Conservation (phyloP, 208 protist species). For the Trypanosomatidae sp. region DNA sequence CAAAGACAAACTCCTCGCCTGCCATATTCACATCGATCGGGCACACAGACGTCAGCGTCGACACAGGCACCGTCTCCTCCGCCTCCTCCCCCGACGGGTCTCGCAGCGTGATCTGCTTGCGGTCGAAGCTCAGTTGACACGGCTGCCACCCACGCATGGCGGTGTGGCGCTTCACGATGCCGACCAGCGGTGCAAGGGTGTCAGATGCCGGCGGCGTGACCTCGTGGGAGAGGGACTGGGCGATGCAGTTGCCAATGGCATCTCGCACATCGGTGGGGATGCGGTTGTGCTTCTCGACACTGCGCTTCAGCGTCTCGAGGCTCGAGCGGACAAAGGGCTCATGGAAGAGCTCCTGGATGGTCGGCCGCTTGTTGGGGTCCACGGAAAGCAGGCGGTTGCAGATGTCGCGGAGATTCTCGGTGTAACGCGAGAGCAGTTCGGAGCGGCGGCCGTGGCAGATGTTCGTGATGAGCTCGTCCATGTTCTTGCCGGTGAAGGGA, state of each 20-base stretch:
- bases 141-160: constrained; percentile 76
- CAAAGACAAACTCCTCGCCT: constrained; percentile 76
- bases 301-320: constrained; percentile 73
- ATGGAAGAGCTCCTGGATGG: constrained; percentile 64
- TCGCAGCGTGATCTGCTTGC: constrained; percentile 44
- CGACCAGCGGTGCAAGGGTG: too few species aligned
- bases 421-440: too few species aligned
- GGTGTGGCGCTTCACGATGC: constrained; percentile 68
- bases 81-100: constrained; percentile 31
- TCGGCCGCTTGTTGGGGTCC: constrained; percentile 58
- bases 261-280: constrained; percentile 62
- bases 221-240: too few species aligned
- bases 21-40: constrained; percentile 76
- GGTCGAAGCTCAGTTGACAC: constrained; percentile 65
- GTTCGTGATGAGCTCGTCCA: constrained; percentile 86
- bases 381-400: constrained; percentile 64
- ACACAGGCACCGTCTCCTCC: constrained; percentile 52
- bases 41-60: constrained; percentile 80
- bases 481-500: constrained; percentile 83
- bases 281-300: constrained; percentile 66
- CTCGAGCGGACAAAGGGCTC: constrained; percentile 62
- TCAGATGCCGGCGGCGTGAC: too few species aligned
- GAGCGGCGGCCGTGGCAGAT: constrained; percentile 74
- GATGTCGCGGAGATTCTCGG: constrained; percentile 47
- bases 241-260: constrained; percentile 78